These are phyloP conservation scores for Phytophthora pistaciae DNA, from an alignment of 352 stramenopile species.

Conservation along the genomic window DNA sequence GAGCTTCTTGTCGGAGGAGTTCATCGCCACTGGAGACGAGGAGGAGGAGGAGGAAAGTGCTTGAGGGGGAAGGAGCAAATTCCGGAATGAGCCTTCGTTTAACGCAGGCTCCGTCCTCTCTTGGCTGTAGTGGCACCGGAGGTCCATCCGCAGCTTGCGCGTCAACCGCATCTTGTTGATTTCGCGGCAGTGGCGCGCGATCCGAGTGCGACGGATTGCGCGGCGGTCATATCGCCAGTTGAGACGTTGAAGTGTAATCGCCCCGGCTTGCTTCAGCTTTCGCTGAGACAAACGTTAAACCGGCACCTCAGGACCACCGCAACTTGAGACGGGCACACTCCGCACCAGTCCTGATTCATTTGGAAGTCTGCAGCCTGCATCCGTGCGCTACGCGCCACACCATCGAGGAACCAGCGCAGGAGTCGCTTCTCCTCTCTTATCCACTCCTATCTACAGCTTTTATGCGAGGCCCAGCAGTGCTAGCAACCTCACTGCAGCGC, in stretches of 20 bases:
- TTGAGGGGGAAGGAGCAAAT: conserved; percentile 30
- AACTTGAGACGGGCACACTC: too few relatives aligned
- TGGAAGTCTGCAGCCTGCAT: too few relatives aligned
- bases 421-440: too few relatives aligned
- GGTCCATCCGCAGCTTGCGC: conserved; percentile 1
- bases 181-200: conserved; percentile 30
- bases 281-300: conserved; percentile 19
- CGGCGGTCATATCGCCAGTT: conserved; percentile 2
- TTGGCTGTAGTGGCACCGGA: background rate
- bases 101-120: conserved; percentile 18
- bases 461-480: too few relatives aligned
- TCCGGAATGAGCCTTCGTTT: conserved; percentile 34
- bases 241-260: conserved; percentile 20
- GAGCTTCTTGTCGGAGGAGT: conserved; percentile 19
- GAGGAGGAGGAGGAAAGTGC: conserved; percentile 19
- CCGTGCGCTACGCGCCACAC: too few relatives aligned
- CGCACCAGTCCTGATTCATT: too few relatives aligned
- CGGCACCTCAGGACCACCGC: too few relatives aligned
- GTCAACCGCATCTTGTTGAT: conserved; percentile 23
- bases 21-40: conserved; percentile 15
- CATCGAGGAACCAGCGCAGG: too few relatives aligned
- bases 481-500: background rate
- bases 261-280: conserved; percentile 21
- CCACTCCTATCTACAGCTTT: too few relatives aligned
- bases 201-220: conserved; percentile 16